Percentiles rank a stretch among this genome's conserved stretches.
Conservation (phyloP, 768 basidiomycete species). For the Obba rivulosa region DNA sequence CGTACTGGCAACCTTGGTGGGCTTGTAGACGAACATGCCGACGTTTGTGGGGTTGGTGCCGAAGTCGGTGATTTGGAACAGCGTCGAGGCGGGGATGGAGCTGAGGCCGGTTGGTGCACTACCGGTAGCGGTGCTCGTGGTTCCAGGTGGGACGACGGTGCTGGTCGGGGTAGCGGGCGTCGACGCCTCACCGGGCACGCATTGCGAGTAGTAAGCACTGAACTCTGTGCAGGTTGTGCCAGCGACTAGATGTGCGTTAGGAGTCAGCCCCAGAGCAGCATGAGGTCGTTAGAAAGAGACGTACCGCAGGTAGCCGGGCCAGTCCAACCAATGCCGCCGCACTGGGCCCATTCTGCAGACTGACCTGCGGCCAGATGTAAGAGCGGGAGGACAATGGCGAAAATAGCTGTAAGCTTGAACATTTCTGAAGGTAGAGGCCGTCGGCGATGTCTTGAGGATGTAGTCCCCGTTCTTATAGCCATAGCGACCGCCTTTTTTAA, state of each 20-base stretch:
- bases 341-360: conserved; percentile 10
- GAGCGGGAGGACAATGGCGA: conserved; percentile 19
- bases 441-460: background rate
- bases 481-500: conserved; percentile 3
- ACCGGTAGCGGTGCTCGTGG: conserved; percentile 3
- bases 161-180: background rate
- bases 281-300: background rate
- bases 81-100: conserved; percentile 14
- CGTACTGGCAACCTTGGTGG: conserved; percentile 17
- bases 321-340: conserved; percentile 13
- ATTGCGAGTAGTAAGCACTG: conserved; percentile 40
- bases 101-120: conserved; percentile 8
- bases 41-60: conserved; percentile 53
- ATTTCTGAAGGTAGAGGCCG: background rate
- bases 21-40: conserved; percentile 36
- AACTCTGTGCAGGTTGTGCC: conserved; percentile 32
- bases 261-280: background rate
- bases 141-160: too few species aligned
- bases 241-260: conserved; percentile 10
- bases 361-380: conserved; percentile 19
- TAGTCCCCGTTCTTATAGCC: too few species aligned
- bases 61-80: conserved; percentile 36
- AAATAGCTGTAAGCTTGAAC: conserved; percentile 2
- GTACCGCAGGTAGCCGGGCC: conserved; percentile 12
- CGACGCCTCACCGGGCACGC: conserved; percentile 23